These are phyloP conservation scores for Hanseniaspora taiwanica DNA, from an alignment of 805 yeast species.

Conservation along the genomic window DNA sequence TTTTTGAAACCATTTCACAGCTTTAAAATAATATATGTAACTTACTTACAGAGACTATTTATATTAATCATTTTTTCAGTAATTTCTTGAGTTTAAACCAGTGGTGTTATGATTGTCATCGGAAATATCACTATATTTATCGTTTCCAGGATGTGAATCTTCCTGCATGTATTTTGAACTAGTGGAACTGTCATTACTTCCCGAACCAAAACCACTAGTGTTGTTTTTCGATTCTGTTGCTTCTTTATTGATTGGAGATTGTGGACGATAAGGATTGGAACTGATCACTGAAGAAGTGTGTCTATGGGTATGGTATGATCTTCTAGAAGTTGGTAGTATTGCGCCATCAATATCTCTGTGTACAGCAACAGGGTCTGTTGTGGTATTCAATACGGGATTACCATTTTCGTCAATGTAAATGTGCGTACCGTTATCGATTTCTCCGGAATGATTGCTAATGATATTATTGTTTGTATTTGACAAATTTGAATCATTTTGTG, in stretches of 20 bases:
- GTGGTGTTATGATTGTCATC: conserved; percentile 15
- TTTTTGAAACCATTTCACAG: neutral
- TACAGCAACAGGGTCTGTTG: neutral
- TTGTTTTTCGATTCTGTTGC: neutral
- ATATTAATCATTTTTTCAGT: conserved; percentile 3
- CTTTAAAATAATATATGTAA: neutral
- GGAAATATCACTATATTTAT: conserved; percentile 5
- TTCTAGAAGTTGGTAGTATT: neutral
- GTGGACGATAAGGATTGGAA: neutral
- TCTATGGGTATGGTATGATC: neutral
- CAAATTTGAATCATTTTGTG: neutral
- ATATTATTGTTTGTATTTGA: no score
- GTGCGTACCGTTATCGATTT: neutral
- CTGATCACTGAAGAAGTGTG: neutral
- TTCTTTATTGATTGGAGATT: neutral
- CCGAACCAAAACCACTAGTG: no score
- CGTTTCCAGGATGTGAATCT: neutral
- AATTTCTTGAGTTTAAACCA: conserved; percentile 15
- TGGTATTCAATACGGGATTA: neutral
- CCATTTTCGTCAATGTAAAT: neutral
- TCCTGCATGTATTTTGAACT: neutral
- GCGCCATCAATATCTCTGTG: neutral
- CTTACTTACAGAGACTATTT: neutral
- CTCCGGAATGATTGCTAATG: no score
- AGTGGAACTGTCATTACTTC: no score